Evolutionary conservation across 148 eudicot genomes (phyloP).

Genomic region (Arbutus unedo): DNA sequence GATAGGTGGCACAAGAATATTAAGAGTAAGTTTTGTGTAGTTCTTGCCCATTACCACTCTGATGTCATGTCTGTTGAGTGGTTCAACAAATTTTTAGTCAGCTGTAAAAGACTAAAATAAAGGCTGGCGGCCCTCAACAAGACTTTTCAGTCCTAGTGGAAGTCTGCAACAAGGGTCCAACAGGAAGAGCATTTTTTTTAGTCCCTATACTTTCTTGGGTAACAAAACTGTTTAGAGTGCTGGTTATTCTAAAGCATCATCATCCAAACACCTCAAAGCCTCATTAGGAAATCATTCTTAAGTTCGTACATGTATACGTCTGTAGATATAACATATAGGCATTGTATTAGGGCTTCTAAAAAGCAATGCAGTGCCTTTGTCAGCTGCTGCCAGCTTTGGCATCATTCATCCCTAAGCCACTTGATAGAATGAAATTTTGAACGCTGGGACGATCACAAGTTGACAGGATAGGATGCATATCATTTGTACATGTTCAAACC

Average conservation of each 20-base stretch:
- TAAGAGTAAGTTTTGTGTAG: neutral
- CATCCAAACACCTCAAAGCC: neutral
- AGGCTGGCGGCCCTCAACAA: neutral
- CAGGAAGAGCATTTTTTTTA: neutral
- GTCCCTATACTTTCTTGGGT: neutral
- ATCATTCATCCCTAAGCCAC: neutral
- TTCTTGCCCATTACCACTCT: neutral
- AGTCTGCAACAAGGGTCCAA: neutral
- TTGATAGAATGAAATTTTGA: neutral
- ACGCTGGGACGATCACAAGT: neutral
- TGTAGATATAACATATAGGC: neutral
- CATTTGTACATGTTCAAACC: neutral
- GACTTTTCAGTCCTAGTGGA: neutral
- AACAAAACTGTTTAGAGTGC: neutral
- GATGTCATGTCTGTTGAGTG: neutral
- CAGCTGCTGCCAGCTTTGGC: neutral
- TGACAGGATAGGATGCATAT: neutral
- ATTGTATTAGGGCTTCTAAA: neutral
- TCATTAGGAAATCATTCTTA: constrained; percentile 2
- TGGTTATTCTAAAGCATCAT: neutral
- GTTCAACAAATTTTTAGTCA: neutral
- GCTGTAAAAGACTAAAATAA: neutral
- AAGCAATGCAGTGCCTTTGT: neutral
- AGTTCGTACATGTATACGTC: neutral
- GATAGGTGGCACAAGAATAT: neutral